Base-by-base conservation (phyloP, 768 basidiomycete species). In the Collybia nuda region DNA sequence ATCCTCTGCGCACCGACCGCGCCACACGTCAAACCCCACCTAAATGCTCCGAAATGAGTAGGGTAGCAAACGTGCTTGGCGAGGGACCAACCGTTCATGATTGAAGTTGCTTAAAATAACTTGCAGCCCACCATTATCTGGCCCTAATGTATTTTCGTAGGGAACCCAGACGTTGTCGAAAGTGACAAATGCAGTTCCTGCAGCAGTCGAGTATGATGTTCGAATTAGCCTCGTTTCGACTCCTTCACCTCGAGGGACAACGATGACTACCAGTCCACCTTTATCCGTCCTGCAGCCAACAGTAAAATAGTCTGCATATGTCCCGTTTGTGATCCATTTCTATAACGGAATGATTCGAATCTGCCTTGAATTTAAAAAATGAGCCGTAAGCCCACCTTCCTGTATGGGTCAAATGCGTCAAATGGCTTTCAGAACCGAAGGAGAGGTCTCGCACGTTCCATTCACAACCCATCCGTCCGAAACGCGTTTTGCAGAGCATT, bases 281-380 rank as follows among this genome's bases (percentile, higher is more conserved):
- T 81, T 72, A 15, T 83, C 80, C 12, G 78, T 81, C 44, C 71
- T 70, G 63, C 84, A 86, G 0, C 77, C 76, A 3, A 82, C 82
- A 2, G 81, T 82, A 62, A 88, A 87, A 58, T 82, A 86, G 65
- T 90, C 87, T 22, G 81, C 76, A 59, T 84, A 85, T 38, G 77
- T 80, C 52, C 85, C 85, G 57, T 92, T 91, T 37, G 88, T 89
- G 56, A 91, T 89, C 88, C 88, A 91, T 71, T 87, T 88, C 66
- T 69, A 47, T 45, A 18, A 43, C 7, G 24, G 38, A 21, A 15
- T 12, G 29, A 26, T 41, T 8, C 5, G 46, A n/a, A 22, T 26
- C 5, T 12, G 44, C 42, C 38, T 19, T 6, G 18, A 22, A 7
- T 24, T 12, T 41, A 41, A 18, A 15, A 26, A 24, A 40, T 21